phyloP scores from a whole-genome alignment of 2,329 filamentous ascomycete genomes.

The Pyrenophora seminiperda region DNA sequence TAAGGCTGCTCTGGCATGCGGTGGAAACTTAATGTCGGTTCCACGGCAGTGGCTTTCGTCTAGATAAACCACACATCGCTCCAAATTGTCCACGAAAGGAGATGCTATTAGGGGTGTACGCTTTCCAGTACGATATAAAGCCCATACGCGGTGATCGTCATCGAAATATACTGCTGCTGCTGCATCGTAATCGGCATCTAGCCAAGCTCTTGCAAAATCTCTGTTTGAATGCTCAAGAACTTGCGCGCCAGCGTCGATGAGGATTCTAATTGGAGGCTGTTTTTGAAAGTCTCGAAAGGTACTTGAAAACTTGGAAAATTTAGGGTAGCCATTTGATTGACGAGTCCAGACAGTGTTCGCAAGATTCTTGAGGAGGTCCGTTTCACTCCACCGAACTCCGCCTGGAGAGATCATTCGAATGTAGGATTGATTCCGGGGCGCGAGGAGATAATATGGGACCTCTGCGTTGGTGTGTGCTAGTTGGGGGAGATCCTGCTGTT shows the following conservation, averaged over 20 bases:
- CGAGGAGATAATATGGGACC: slow-evolving; percentile 64
- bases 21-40: slow-evolving; percentile 63
- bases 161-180: slow-evolving; percentile 62
- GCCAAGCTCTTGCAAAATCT: slow-evolving; percentile 57
- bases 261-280: slow-evolving; percentile 52
- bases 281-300: background rate
- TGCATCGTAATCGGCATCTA: slow-evolving; percentile 53
- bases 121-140: slow-evolving; percentile 50
- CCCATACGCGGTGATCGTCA: slow-evolving; percentile 52
- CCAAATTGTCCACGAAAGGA: slow-evolving; percentile 60
- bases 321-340: background rate
- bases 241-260: slow-evolving; percentile 69
- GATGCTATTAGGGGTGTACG: slow-evolving; percentile 57
- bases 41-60: slow-evolving; percentile 67
- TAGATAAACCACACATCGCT: slow-evolving; percentile 61
- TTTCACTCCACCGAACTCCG: slow-evolving; percentile 52
- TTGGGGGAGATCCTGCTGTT: slow-evolving; percentile 63
- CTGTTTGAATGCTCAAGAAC: slow-evolving; percentile 66
- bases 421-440: slow-evolving; percentile 58
- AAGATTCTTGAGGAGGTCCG: slow-evolving; percentile 53
- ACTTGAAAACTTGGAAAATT: background rate
- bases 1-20: slow-evolving; percentile 55
- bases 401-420: slow-evolving; percentile 40
- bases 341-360: slow-evolving; percentile 2
- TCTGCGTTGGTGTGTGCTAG: slow-evolving; percentile 67